phyloP scores from a whole-genome alignment of 352 stramenopile genomes.

The Globisporangium cylindrosporum region DNA sequence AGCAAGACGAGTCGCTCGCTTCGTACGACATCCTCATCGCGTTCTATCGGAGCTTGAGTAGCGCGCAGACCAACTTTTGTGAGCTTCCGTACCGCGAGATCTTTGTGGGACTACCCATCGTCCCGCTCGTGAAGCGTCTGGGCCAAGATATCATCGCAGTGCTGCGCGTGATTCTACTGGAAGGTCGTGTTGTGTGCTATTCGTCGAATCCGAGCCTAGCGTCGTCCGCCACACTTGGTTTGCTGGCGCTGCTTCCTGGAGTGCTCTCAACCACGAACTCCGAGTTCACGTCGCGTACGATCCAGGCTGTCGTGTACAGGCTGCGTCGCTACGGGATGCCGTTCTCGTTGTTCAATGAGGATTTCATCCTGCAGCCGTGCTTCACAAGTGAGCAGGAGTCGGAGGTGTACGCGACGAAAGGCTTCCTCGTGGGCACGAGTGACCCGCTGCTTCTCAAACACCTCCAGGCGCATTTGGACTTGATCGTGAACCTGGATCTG shows the following conservation, averaged over 20 bases:
- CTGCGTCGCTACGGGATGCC: slow-evolving; percentile 43
- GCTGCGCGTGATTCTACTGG: slow-evolving; percentile 63
- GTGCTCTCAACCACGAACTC: slow-evolving; percentile 31
- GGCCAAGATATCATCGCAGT: slow-evolving; percentile 63
- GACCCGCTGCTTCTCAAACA: slow-evolving; percentile 51
- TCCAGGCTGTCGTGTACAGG: slow-evolving; percentile 42
- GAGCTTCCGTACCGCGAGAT: slow-evolving; percentile 43
- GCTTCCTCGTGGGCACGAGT: slow-evolving; percentile 58
- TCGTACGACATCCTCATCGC: slow-evolving; percentile 26
- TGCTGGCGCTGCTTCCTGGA: slow-evolving; percentile 53
- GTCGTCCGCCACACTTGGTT: slow-evolving; percentile 43
- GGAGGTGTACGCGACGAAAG: slow-evolving; percentile 26
- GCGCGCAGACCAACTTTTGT: slow-evolving; percentile 20
- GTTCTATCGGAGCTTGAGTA: slow-evolving; percentile 31
- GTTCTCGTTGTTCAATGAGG: slow-evolving; percentile 31
- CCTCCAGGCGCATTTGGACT: slow-evolving; percentile 41
- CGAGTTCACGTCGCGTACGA: slow-evolving; percentile 34
- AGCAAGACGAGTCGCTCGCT: slow-evolving; percentile 17
- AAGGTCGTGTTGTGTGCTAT: slow-evolving; percentile 79
- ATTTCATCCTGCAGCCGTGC: slow-evolving; percentile 53
- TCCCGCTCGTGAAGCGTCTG: slow-evolving; percentile 43
- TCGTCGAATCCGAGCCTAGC: slow-evolving; percentile 51
- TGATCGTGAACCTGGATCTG: slow-evolving; percentile 65
- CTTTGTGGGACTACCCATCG: slow-evolving; percentile 41
- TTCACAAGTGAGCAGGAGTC: slow-evolving; percentile 32